phyloP scores from a whole-genome alignment of 2,329 filamentous ascomycete species.

The Elsinoe fawcettii region DNA sequence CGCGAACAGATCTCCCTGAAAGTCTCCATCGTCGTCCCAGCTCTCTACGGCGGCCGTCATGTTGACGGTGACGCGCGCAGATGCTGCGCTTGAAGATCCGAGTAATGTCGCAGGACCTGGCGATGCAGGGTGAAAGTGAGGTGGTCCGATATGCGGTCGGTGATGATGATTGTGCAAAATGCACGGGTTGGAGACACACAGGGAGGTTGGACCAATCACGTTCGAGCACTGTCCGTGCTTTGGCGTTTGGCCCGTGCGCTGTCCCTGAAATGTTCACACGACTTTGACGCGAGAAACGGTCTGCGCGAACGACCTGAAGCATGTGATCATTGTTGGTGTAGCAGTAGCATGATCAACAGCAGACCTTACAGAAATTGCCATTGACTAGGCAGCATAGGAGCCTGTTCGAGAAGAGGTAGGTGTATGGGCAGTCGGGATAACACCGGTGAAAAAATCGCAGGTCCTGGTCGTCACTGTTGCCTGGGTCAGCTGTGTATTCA shows the following conservation, averaged over 20 bases:
- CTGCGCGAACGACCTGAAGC: neutral
- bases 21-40: conserved; percentile 50
- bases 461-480: neutral
- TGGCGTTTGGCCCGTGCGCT: neutral
- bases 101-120: conserved; percentile 12
- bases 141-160: neutral
- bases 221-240: neutral
- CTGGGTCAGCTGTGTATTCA: conserved; percentile 7
- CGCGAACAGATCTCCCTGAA: conserved; percentile 60
- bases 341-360: neutral
- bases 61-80: conserved; percentile 23
- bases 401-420: neutral
- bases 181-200: neutral
- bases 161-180: neutral
- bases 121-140: conserved; percentile 10
- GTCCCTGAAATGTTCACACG: neutral
- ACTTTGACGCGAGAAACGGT: neutral
- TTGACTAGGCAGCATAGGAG: neutral
- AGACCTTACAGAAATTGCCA: neutral
- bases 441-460: neutral
- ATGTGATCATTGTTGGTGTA: neutral
- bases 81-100: conserved; percentile 13
- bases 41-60: conserved; percentile 64
- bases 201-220: neutral
- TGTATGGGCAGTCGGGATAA: neutral